These are phyloP conservation scores for Phaeosphaeriaceae sp. DNA, from an alignment of 2,329 filamentous ascomycete genomes.

Conservation along the genomic window DNA sequence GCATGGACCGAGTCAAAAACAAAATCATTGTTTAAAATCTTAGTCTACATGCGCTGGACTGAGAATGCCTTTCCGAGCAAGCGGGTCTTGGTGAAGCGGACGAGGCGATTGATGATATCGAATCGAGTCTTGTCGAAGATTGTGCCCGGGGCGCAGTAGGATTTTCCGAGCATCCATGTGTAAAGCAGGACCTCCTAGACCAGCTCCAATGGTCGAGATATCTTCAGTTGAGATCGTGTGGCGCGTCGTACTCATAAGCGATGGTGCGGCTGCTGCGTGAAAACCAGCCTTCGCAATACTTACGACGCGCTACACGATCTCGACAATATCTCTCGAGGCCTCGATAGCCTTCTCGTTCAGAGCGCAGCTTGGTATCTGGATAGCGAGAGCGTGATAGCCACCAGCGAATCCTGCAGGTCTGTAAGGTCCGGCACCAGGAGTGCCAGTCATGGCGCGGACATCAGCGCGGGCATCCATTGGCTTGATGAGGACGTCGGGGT, in stretches of 20 bases:
- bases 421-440: too few species aligned
- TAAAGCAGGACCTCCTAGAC: constrained; percentile 19
- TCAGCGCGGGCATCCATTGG: constrained; percentile 97
- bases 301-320: background rate
- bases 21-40: background rate
- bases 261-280: too few species aligned
- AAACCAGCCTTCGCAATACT: too few species aligned
- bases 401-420: too few species aligned
- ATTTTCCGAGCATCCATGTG: background rate
- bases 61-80: constrained; percentile 11
- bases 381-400: too few species aligned
- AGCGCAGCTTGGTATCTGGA: too few species aligned
- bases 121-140: constrained; percentile 7
- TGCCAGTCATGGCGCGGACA: constrained; percentile 96
- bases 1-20: background rate
- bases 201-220: background rate
- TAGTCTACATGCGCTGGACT: constrained; percentile 9
- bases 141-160: background rate
- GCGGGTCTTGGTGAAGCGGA: constrained; percentile 7
- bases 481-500: constrained; percentile 82
- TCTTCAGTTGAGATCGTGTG: too few species aligned
- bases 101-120: constrained; percentile 8
- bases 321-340: too few species aligned
- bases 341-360: too few species aligned
- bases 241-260: too few species aligned